A percentile compares a stretch with the other conserved stretches of the same genome.
phyloP scores from a whole-genome alignment of 371 early-diverging fungal genomes.

The Mucor racemosus region DNA sequence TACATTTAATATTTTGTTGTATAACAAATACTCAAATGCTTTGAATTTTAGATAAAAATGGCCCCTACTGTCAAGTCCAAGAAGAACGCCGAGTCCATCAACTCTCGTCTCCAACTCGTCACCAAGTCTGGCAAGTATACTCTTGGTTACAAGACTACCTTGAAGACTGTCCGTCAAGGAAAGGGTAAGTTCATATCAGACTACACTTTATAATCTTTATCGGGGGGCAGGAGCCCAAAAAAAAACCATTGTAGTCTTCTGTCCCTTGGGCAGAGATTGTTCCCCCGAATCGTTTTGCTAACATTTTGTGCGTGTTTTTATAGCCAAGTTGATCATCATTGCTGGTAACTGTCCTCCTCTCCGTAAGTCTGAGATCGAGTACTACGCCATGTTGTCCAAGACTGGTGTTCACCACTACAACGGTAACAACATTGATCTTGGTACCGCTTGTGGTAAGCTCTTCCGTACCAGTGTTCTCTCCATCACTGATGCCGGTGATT shows the following conservation, averaged over 20 bases:
- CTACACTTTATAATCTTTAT: slow-evolving; percentile 8
- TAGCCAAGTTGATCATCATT: slow-evolving; percentile 97
- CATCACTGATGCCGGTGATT: slow-evolving; percentile 98
- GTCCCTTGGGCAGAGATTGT: slow-evolving; percentile 46
- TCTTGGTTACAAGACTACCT: slow-evolving; percentile 97
- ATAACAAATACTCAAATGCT: neutral
- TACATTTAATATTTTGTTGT: neutral
- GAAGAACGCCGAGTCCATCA: slow-evolving; percentile 91
- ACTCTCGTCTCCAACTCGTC: slow-evolving; percentile 96
- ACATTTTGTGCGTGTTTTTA: slow-evolving; percentile 20
- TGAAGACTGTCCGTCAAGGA: slow-evolving; percentile 95
- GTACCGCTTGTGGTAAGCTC: slow-evolving; percentile 99
- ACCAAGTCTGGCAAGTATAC: slow-evolving; percentile 98
- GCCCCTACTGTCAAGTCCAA: slow-evolving; percentile 68
- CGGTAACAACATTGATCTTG: slow-evolving; percentile 98
- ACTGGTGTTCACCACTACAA: slow-evolving; percentile 99
- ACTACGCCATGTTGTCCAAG: slow-evolving; percentile 99
- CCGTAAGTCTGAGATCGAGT: slow-evolving; percentile 99
- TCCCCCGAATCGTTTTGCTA: slow-evolving; percentile 32
- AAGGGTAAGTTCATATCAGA: slow-evolving; percentile 72
- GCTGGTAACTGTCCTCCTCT: slow-evolving; percentile 98
- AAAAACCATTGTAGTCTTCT: slow-evolving; percentile 21
- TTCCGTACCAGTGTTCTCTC: slow-evolving; percentile 90
- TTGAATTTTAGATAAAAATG: slow-evolving; percentile 30
- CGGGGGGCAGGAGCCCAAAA: slow-evolving; percentile 30